Conservation (phyloP, 2,329 filamentous ascomycete species). For the Eurotiales sp. region DNA sequence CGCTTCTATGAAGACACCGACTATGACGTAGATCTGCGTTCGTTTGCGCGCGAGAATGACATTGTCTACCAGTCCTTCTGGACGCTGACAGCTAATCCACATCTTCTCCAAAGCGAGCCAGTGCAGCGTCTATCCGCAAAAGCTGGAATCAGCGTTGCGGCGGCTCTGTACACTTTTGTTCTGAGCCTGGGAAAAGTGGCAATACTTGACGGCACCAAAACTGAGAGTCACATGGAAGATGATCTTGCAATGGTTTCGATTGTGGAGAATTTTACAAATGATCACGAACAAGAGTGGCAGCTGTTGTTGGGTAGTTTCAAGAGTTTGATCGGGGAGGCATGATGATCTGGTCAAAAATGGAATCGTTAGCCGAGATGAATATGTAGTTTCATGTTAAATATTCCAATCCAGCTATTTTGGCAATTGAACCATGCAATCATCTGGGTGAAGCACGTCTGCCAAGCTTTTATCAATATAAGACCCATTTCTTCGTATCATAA, state of each 20-base stretch:
- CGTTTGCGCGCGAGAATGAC: slow-evolving; percentile 50
- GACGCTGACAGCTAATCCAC: slow-evolving; percentile 58
- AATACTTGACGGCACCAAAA: slow-evolving; percentile 57
- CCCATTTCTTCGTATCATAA: too few relatives aligned
- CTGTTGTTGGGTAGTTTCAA: slow-evolving; percentile 49
- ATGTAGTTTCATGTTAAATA: too few relatives aligned
- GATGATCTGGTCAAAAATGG: too few relatives aligned
- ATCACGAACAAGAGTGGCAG: slow-evolving; percentile 50
- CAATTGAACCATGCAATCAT: too few relatives aligned
- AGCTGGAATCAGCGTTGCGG: slow-evolving; percentile 39
- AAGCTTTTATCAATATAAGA: too few relatives aligned
- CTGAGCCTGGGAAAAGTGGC: slow-evolving; percentile 49
- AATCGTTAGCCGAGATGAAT: too few relatives aligned
- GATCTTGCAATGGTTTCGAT: slow-evolving; percentile 46
- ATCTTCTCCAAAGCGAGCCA: slow-evolving; percentile 44
- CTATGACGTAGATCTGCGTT: slow-evolving; percentile 60
- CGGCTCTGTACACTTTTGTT: slow-evolving; percentile 56
- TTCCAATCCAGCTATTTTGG: too few relatives aligned
- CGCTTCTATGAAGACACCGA: slow-evolving; percentile 60
- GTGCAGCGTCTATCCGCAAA: slow-evolving; percentile 50
- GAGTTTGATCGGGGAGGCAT: slow-evolving; percentile 24
- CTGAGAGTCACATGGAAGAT: slow-evolving; percentile 48
- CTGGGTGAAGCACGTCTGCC: too few relatives aligned
- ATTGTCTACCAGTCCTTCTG: slow-evolving; percentile 60
- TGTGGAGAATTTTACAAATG: slow-evolving; percentile 42